Conservation (phyloP, 352 stramenopile species). For the Pythium grandisporangium region DNA sequence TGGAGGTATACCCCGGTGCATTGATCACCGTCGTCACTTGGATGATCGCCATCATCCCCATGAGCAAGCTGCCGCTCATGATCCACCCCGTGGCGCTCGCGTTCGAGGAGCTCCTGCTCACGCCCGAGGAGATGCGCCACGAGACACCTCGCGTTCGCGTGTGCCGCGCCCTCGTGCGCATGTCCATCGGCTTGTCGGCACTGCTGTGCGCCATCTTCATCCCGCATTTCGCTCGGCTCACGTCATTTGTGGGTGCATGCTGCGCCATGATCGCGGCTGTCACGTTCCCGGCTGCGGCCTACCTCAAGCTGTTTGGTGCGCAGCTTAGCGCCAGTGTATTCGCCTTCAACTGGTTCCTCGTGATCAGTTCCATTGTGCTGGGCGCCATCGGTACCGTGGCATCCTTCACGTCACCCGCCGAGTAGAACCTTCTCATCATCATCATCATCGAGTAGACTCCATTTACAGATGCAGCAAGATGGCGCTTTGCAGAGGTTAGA, state of each 20-base stretch:
- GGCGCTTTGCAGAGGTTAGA: too few relatives aligned
- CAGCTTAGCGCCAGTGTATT: conserved; percentile 39
- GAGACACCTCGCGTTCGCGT: conserved; percentile 23
- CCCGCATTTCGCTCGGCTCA: conserved; percentile 80
- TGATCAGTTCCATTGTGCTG: conserved; percentile 53
- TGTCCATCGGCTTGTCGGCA: conserved; percentile 34
- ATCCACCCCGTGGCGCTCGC: conserved; percentile 69
- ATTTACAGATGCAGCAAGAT: too few relatives aligned
- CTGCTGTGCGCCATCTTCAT: conserved; percentile 66
- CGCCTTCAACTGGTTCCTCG: conserved; percentile 39
- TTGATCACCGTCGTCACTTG: conserved; percentile 65
- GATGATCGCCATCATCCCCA: conserved; percentile 81
- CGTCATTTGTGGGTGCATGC: conserved; percentile 83
- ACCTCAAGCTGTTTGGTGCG: conserved; percentile 72
- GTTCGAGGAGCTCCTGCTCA: conserved; percentile 66
- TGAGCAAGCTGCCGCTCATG: conserved; percentile 85
- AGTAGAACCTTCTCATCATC: too few relatives aligned
- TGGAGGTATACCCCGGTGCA: conserved; percentile 41
- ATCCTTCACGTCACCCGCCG: conserved; percentile 64
- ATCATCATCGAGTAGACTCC: too few relatives aligned
- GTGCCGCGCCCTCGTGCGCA: conserved; percentile 59
- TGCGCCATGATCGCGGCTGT: conserved; percentile 80
- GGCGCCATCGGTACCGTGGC: conserved; percentile 66
- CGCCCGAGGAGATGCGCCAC: conserved; percentile 21
- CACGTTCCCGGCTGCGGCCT: conserved; percentile 79